Evolutionary conservation across 2,329 filamentous ascomycete species (phyloP).

Genomic region (Fusarium pseudograminearum): DNA sequence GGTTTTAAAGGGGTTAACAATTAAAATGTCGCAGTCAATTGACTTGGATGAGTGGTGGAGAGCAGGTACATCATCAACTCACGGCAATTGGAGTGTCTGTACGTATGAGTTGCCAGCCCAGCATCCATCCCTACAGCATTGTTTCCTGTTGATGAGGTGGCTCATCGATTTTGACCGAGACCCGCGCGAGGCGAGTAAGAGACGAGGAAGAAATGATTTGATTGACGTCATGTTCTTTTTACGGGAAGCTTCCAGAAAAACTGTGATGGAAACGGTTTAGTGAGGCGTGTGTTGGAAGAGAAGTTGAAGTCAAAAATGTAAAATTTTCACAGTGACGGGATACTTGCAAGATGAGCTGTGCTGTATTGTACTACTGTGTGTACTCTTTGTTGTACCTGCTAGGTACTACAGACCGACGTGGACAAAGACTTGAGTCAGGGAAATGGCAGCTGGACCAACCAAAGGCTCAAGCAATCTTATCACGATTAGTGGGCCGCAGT

Average conservation of each 20-base stretch:
- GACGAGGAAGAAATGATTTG: background rate
- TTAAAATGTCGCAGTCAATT: constrained; percentile 26
- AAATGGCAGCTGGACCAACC: constrained; percentile 25
- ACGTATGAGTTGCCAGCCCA: background rate
- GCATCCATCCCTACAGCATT: background rate
- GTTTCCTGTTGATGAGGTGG: constrained; percentile 29
- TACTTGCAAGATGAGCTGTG: background rate
- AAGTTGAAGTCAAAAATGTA: constrained; percentile 16
- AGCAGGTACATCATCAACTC: constrained; percentile 6
- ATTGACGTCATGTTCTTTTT: constrained; percentile 30
- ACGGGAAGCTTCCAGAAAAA: constrained; percentile 33
- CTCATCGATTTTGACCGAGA: constrained; percentile 21
- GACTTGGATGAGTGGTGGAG: constrained; percentile 10
- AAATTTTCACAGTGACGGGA: constrained; percentile 30
- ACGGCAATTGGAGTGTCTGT: constrained; percentile 7
- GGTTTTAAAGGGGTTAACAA: constrained; percentile 27
- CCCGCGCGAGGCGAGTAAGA: constrained; percentile 25
- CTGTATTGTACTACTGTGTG: background rate
- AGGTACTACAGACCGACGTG: constrained; percentile 28
- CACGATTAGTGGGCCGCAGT: constrained; percentile 30
- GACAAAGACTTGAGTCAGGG: constrained; percentile 38
- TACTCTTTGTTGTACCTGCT: constrained; percentile 5
- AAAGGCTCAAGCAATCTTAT: constrained; percentile 34
- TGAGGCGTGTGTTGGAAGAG: background rate
- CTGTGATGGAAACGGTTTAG: background rate